phyloP scores from a whole-genome alignment of 495 filamentous ascomycete genomes.

The Poronia punctata region DNA sequence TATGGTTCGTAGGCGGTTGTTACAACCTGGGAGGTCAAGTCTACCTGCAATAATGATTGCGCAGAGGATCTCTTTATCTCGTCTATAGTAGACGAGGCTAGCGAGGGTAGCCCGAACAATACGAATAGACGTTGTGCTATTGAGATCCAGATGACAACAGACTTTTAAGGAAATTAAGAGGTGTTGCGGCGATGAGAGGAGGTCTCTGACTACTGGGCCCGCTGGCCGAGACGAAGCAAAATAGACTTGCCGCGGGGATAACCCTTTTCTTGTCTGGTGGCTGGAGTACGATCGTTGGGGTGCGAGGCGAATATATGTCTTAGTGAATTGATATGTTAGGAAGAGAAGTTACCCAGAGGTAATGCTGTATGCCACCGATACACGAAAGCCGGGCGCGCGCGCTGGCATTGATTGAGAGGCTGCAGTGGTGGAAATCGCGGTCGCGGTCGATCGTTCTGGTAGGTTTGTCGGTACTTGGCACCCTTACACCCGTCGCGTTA shows the following conservation, averaged over 20 bases:
- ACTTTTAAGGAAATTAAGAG: no score
- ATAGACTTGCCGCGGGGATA: constrained; percentile 9
- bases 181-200: constrained; percentile 1
- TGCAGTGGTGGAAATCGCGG: no score
- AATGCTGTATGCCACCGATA: no score
- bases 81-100: constrained; percentile 5
- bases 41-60: constrained; percentile 3
- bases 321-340: no score
- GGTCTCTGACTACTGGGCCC: constrained; percentile 8
- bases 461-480: no score
- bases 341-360: no score
- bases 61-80: constrained; percentile 1
- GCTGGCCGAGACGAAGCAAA: constrained; percentile 8
- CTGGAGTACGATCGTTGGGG: background rate
- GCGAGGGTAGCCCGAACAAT: constrained; percentile 1
- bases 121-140: constrained; percentile 4
- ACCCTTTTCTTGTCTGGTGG: background rate
- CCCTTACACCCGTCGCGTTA: no score
- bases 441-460: no score
- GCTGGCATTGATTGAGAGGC: no score
- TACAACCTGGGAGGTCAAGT: constrained; percentile 11
- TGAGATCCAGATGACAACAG: constrained; percentile 1
- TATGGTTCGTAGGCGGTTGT: constrained; percentile 10
- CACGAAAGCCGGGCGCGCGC: no score
- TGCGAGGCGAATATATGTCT: no score